Evolutionary conservation across 1,139 yeast species (phyloP), one percentile per base, ranked within the genome.

Genomic region (Spathaspora sp.): DNA sequence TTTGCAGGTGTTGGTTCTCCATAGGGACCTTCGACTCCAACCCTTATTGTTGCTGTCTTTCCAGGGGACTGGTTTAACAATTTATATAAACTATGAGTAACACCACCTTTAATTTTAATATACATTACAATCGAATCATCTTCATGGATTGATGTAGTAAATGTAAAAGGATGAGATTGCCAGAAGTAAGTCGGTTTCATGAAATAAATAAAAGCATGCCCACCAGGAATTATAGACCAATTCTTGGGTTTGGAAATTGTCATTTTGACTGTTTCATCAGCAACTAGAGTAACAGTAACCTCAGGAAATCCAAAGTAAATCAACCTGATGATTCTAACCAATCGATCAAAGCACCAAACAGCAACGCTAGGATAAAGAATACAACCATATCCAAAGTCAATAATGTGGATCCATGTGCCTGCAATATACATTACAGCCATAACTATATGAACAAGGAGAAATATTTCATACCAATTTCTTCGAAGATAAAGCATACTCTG

Each of bases 191-290:
- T 48, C 4, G 66, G 65, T 41, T 61, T 59, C 38, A 75, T 46
- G 56, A 80, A 78, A 51, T 76, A 71, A 34, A 80, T 63, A 47
- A 73, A 80, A 0, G 79, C 82, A 56, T 78, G 81, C 1, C 80
- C 77, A 38, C 82, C 83, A 7, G 81, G 78, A 39, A 63, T 56
- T 1, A 74, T 56, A 16, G 61, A 57, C 80, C 80, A 77, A 49
- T 63, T 58, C 2, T 52, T 56, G 13, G 79, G 77, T 41, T 63
- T 72, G 2, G 78, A 74, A 3, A 76, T 63, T 2, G 60, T 56
- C 2, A 77, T 68, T 52, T 68, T 68, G 26, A 77, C 61, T 2
- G 76, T 70, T 49, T 74, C 78, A 39, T 65, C 68, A 2, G 67
- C 58, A 36, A 68, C 51, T 33, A 76, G 56, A 16, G 58, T 50